Conservation (phyloP, 495 filamentous ascomycete genomes). For the Xylaria bambusicola region DNA sequence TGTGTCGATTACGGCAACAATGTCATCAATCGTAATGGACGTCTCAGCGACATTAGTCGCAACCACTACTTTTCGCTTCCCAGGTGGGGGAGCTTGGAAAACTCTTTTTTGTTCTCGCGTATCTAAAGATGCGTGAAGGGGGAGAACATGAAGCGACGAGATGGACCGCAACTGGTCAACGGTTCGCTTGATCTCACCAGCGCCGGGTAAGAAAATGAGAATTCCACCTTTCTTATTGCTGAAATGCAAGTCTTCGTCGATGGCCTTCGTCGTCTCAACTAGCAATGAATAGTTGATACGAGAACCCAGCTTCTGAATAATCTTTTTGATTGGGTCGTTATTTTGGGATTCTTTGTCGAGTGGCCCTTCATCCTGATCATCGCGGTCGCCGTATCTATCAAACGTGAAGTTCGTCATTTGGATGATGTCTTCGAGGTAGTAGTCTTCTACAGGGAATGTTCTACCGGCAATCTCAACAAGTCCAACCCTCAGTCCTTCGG, state of each 20-base stretch:
- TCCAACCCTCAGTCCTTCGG: constrained; percentile 63
- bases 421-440: constrained; percentile 87
- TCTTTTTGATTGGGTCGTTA: constrained; percentile 58
- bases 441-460: constrained; percentile 87
- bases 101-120: constrained; percentile 85
- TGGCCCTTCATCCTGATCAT: constrained; percentile 36
- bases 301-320: constrained; percentile 75
- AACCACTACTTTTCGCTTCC: constrained; percentile 87
- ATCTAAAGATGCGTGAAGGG: constrained; percentile 88
- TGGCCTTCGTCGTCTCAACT: constrained; percentile 71
- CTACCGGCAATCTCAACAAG: constrained; percentile 83
- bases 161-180: constrained; percentile 67
- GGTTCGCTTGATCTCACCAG: constrained; percentile 83
- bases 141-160: constrained; percentile 76
- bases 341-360: constrained; percentile 32
- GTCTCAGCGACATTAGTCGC: constrained; percentile 98
- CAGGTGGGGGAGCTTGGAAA: constrained; percentile 72
- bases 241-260: constrained; percentile 68
- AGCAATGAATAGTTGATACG: constrained; percentile 93
- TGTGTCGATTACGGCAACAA: constrained; percentile 94
- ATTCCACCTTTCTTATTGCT: constrained; percentile 75
- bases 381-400: constrained; percentile 31
- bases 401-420: constrained; percentile 71
- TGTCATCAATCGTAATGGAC: constrained; percentile 96
- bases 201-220: constrained; percentile 86